Evolutionary conservation across 169 alveolate genomes (phyloP).

Genomic region (Cryptosporidium ubiquitum): DNA sequence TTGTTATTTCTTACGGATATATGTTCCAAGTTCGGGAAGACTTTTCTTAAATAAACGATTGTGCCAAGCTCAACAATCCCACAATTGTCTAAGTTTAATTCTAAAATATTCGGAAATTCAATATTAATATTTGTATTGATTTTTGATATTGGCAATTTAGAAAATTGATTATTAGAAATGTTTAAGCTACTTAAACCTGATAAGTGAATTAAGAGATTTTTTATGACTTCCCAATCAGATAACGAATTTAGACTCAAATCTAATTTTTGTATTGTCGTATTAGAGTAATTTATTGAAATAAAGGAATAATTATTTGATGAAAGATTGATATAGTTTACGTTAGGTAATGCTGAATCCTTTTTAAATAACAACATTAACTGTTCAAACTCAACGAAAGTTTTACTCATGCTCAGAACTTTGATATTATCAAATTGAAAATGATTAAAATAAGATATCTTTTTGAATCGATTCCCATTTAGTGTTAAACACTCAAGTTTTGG

Average conservation of each 20-base stretch:
- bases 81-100: conserved; percentile 37
- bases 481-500: conserved; percentile 23
- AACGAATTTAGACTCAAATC: conserved; percentile 33
- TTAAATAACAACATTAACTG: not conserved
- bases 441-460: not conserved
- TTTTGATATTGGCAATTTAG: conserved; percentile 2
- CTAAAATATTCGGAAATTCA: not conserved
- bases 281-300: not conserved
- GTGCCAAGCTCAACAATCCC: conserved; percentile 1
- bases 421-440: not conserved
- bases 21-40: conserved; percentile 47
- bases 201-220: not conserved
- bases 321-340: conserved; percentile 20
- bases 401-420: conserved; percentile 40
- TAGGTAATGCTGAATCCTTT: conserved; percentile 29
- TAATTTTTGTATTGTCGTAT: not conserved
- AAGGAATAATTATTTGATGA: conserved; percentile 35
- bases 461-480: conserved; percentile 30
- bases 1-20: conserved; percentile 21
- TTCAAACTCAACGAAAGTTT: conserved; percentile 23
- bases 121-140: not conserved
- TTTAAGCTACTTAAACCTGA: not conserved
- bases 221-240: conserved; percentile 15
- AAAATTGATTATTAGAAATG: conserved; percentile 26
- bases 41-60: conserved; percentile 20